phyloP scores from a whole-genome alignment of 2,329 filamentous ascomycete species.

The Colletotrichum godetiae region DNA sequence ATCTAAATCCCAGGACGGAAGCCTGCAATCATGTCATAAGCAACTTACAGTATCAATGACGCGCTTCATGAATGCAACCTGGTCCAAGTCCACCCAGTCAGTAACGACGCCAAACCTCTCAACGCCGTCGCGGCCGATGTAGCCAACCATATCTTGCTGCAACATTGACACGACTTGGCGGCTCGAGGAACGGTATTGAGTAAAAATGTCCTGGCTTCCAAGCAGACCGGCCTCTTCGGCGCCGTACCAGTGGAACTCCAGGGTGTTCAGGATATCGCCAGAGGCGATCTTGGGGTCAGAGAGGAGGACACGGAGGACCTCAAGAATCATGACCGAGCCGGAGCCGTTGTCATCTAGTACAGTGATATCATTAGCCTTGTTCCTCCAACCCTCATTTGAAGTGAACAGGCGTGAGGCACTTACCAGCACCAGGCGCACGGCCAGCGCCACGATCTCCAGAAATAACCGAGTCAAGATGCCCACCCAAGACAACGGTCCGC shows the following conservation, averaged over 20 bases:
- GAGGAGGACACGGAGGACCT: constrained; percentile 79
- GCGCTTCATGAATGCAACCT: constrained; percentile 51
- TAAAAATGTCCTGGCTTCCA: constrained; percentile 70
- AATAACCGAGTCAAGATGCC: constrained; percentile 86
- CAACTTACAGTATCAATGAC: constrained; percentile 42
- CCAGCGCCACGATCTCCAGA: constrained; percentile 77
- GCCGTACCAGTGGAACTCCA: constrained; percentile 90
- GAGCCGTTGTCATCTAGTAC: constrained; percentile 78
- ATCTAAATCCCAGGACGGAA: not conserved
- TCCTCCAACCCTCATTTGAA: no score
- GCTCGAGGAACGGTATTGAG: constrained; percentile 46
- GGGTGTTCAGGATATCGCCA: constrained; percentile 75
- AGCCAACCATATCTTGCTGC: constrained; percentile 58
- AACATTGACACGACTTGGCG: constrained; percentile 54
- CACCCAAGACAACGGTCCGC: constrained; percentile 81
- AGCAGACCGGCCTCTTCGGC: constrained; percentile 85
- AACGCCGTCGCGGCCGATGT: constrained; percentile 43
- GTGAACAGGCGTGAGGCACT: constrained; percentile 11
- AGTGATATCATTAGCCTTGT: constrained; percentile 38
- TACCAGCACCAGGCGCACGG: constrained; percentile 73
- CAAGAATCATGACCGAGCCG: constrained; percentile 83
- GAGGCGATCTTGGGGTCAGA: constrained; percentile 70
- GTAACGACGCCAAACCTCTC: constrained; percentile 52
- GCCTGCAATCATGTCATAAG: not conserved
- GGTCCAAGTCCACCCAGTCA: constrained; percentile 49